Base-by-base conservation (phyloP, 2,329 filamentous ascomycete species). In the Trichoderma gracile region DNA sequence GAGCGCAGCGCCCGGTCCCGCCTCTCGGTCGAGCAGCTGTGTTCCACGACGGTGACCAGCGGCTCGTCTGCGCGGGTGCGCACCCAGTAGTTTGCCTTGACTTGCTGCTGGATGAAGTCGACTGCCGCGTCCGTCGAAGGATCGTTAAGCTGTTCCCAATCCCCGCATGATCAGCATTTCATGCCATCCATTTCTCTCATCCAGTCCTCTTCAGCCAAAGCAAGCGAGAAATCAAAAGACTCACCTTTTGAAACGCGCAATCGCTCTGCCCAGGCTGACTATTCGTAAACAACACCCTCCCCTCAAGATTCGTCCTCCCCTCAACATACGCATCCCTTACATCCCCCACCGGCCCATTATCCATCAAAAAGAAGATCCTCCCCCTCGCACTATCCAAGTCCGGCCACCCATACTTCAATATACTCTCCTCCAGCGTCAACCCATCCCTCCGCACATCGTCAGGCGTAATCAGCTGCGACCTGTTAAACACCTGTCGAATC, bases 311-410 rank as follows among this genome's bases (percentile, higher is more conserved):
- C 14, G 73, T 71, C 14, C 69, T 68, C 3, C 68, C 71, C 45
- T 64, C 68, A 15, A 70, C 73, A 69, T 82, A 83, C n/a, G 76
- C 68, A 27, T 75, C 71, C 43, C 78, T 76, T 3, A 78, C 72
- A 40, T 67, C 72, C 19, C 75, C 71, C 17, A 76, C 75, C 0
- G 78, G 78, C 30, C 79, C 78, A 68, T 83, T 82, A 70, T 83
- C 81, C 73, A 83, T 82, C 67, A 79, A 77, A 73, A 83, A 83
- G 65, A 82, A 74, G 68, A 83, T 76, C 33, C 78, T 76, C 5
- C 80, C 80, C 12, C 80, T 72, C 0, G 78, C 76, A 2, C 76
- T 74, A 3, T 78, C 74, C 2, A 84, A 73, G 14, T 76, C 76
- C 0, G 81, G 81, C 81, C 81, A 83, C n/a, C 81, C 81, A 60